Percentiles rank a stretch among this genome's conserved stretches.
phyloP scores from a whole-genome alignment of 768 basidiomycete genomes.

The Tulasnella sp. region DNA sequence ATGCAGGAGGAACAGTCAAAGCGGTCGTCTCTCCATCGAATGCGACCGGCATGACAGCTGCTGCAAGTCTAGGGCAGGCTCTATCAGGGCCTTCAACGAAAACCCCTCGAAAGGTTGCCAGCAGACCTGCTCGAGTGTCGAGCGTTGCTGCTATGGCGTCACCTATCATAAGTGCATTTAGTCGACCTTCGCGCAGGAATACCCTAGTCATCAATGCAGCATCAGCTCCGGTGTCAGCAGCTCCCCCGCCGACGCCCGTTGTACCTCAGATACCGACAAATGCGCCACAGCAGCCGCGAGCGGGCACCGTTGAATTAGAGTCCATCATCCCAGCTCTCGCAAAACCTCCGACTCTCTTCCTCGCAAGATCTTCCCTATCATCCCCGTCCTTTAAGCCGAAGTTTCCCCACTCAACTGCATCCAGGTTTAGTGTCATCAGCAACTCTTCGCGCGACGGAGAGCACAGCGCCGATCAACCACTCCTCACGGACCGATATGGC shows the following conservation, averaged over 20 bases:
- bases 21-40: background rate
- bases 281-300: background rate
- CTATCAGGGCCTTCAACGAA: slow-evolving; percentile 31
- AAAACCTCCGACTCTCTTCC: slow-evolving; percentile 79
- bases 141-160: slow-evolving; percentile 9
- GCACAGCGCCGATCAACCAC: slow-evolving; percentile 21
- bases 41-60: slow-evolving; percentile 36
- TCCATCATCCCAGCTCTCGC: slow-evolving; percentile 72
- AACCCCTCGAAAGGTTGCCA: background rate
- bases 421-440: slow-evolving; percentile 17
- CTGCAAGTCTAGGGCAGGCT: slow-evolving; percentile 24
- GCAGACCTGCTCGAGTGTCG: background rate
- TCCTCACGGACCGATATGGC: slow-evolving; percentile 76
- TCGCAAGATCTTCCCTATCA: slow-evolving; percentile 66
- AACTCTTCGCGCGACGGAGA: background rate
- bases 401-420: slow-evolving; percentile 44
- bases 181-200: background rate
- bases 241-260: background rate
- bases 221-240: background rate
- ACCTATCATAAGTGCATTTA: slow-evolving; percentile 7
- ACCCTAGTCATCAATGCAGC: background rate
- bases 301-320: slow-evolving; percentile 37
- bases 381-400: slow-evolving; percentile 67
- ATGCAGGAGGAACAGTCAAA: slow-evolving; percentile 35
- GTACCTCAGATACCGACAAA: background rate